phyloP scores from a whole-genome alignment of 495 filamentous ascomycete species.

The Lasiosphaeria miniovina region DNA sequence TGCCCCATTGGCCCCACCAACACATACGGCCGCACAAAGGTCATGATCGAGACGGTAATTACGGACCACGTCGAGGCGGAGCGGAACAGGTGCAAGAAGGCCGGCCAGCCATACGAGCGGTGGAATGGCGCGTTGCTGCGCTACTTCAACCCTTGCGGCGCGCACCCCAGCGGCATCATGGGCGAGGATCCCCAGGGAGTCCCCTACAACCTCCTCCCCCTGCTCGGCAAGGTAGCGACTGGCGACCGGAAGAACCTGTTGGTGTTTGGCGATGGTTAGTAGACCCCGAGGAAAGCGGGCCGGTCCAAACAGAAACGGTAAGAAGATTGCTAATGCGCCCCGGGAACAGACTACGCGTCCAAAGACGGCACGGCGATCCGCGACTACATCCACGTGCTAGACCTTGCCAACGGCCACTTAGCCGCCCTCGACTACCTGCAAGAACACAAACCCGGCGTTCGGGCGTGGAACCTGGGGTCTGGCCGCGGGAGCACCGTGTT shows the following conservation, averaged over 20 bases:
- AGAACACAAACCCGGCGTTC: conserved; percentile 82
- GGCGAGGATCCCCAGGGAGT: conserved; percentile 95
- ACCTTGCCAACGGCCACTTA: conserved; percentile 85
- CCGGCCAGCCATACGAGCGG: conserved; percentile 68
- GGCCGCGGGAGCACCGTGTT: conserved; percentile 92
- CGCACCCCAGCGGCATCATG: conserved; percentile 96
- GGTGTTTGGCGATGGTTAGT: conserved; percentile 88
- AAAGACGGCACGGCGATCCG: conserved; percentile 74
- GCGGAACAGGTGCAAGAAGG: conserved; percentile 78
- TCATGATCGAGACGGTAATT: conserved; percentile 85
- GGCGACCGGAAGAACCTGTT: conserved; percentile 92
- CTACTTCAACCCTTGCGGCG: conserved; percentile 97
- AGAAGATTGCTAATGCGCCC: not conserved
- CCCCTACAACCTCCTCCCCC: conserved; percentile 90
- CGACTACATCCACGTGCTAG: conserved; percentile 81
- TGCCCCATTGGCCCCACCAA: conserved; percentile 96
- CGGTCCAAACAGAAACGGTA: not conserved
- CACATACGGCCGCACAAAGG: conserved; percentile 94
- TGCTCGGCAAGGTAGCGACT: conserved; percentile 92
- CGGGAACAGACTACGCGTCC: conserved; percentile 76
- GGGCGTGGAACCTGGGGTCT: conserved; percentile 97
- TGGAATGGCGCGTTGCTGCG: conserved; percentile 93
- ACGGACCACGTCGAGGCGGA: conserved; percentile 86
- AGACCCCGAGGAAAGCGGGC: not conserved
- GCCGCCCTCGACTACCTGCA: conserved; percentile 90